Percentiles rank a stretch among this genome's conserved stretches.
Conservation (phyloP, 352 stramenopile species). For the Phytopythium sindhum region DNA sequence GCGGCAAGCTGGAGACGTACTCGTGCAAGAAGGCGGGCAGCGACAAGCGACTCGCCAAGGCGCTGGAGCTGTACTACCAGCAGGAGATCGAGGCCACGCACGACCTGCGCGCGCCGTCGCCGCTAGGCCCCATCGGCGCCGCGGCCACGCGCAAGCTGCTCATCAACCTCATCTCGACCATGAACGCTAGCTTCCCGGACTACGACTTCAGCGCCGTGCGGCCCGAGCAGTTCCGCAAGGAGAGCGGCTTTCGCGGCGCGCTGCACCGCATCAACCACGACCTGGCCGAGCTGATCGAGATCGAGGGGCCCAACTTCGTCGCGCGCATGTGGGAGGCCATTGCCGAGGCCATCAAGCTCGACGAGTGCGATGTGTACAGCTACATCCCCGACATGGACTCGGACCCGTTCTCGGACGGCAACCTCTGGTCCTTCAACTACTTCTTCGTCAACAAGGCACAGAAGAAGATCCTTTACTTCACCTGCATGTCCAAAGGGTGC, state of each 20-base stretch:
- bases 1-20: slow-evolving; percentile 88
- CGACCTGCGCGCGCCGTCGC: slow-evolving; percentile 63
- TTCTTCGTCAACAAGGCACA: slow-evolving; percentile 94
- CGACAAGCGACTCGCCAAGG: slow-evolving; percentile 91
- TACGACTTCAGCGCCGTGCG: slow-evolving; percentile 90
- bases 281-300: slow-evolving; percentile 91
- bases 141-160: slow-evolving; percentile 84
- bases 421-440: slow-evolving; percentile 94
- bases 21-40: slow-evolving; percentile 91
- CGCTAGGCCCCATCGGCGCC: slow-evolving; percentile 76
- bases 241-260: slow-evolving; percentile 81
- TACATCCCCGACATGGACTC: slow-evolving; percentile 93
- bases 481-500: slow-evolving; percentile 88
- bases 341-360: slow-evolving; percentile 80
- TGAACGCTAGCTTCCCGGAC: slow-evolving; percentile 93
- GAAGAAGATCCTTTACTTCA: slow-evolving; percentile 94
- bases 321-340: slow-evolving; percentile 97
- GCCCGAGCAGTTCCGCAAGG: slow-evolving; percentile 89
- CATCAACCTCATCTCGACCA: slow-evolving; percentile 93
- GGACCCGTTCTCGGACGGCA: slow-evolving; percentile 91
- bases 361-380: slow-evolving; percentile 91
- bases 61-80: slow-evolving; percentile 86
- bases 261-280: slow-evolving; percentile 88
- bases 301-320: slow-evolving; percentile 98
- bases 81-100: slow-evolving; percentile 56